These are phyloP conservation scores for Nitzschia palea DNA, from an alignment of 108 stramenopile species.

Conservation along the genomic window DNA sequence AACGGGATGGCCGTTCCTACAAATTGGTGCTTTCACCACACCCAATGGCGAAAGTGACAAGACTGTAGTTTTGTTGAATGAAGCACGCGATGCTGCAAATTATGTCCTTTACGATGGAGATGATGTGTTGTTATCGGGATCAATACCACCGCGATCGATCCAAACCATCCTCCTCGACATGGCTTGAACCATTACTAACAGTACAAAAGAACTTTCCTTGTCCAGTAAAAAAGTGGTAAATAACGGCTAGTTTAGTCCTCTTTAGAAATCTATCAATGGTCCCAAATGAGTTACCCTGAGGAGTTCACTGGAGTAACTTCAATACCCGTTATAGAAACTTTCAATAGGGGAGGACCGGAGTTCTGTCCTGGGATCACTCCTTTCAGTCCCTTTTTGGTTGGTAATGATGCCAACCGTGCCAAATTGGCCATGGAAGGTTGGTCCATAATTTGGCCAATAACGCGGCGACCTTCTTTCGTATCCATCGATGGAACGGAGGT, in stretches of 20 bases:
- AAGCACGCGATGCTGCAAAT: constrained; percentile 71
- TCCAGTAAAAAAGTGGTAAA: too few species aligned
- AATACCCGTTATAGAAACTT: constrained; percentile 24
- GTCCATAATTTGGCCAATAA: constrained; percentile 82
- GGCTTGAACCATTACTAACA: constrained; percentile 6
- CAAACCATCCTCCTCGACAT: constrained; percentile 63
- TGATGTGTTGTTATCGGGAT: constrained; percentile 56
- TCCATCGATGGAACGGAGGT: constrained; percentile 57
- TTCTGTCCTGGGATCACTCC: constrained; percentile 62
- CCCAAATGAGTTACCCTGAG: too few species aligned
- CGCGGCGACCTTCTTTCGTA: constrained; percentile 49
- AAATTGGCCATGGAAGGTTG: constrained; percentile 64
- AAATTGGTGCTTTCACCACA: constrained; percentile 80
- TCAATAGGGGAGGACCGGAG: constrained; percentile 52
- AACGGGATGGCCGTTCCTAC: constrained; percentile 90
- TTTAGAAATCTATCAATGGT: too few species aligned
- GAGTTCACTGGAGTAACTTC: constrained; percentile 4
- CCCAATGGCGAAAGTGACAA: constrained; percentile 48
- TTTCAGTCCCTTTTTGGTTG: constrained; percentile 65
- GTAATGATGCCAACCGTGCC: constrained; percentile 59
- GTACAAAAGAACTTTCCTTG: too few species aligned
- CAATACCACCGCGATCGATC: constrained; percentile 78
- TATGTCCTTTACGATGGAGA: constrained; percentile 64
- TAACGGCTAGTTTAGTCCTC: too few species aligned
- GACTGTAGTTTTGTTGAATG: constrained; percentile 72